A percentile compares a stretch with the other conserved stretches of the same genome.
These are phyloP conservation scores for Naumovozyma baii DNA, from an alignment of 805 yeast species.

Conservation along the genomic window DNA sequence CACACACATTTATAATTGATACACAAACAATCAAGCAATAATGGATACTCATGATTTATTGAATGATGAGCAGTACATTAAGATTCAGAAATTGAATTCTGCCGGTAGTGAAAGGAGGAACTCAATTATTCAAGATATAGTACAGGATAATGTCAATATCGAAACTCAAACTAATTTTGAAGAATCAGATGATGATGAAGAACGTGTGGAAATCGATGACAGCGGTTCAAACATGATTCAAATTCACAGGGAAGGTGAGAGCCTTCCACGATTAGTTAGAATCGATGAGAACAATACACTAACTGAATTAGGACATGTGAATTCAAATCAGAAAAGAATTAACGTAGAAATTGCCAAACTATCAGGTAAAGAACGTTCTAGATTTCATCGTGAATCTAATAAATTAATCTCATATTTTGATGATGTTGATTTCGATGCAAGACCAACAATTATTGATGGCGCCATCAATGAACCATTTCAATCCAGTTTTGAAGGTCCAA, in stretches of 20 bases:
- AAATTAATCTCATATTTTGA: constrained; percentile 38
- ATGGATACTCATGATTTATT: constrained; percentile 13
- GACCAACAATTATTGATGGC: constrained; percentile 45
- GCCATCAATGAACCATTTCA: constrained; percentile 26
- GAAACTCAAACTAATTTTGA: not conserved
- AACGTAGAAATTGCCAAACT: not conserved
- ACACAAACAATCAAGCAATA: not conserved
- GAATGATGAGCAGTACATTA: constrained; percentile 18
- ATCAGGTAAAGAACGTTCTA: not conserved
- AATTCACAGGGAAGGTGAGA: too few relatives aligned
- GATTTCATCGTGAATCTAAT: not conserved
- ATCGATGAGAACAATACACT: not conserved
- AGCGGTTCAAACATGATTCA: too few relatives aligned
- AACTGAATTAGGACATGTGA: not conserved
- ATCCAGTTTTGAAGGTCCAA: constrained; percentile 26
- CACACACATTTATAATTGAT: too few relatives aligned
- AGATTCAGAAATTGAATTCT: constrained; percentile 20
- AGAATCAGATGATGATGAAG: not conserved
- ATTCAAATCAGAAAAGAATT: not conserved
- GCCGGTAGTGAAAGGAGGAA: constrained; percentile 7
- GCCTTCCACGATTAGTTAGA: not conserved
- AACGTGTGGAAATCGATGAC: too few relatives aligned
- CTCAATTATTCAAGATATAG: constrained; percentile 9
- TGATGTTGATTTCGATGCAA: constrained; percentile 39
- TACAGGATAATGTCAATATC: not conserved